Percentiles rank a stretch among this genome's conserved stretches.
Conservation (phyloP, 352 stramenopile species). For the Phytophthora cajani region DNA sequence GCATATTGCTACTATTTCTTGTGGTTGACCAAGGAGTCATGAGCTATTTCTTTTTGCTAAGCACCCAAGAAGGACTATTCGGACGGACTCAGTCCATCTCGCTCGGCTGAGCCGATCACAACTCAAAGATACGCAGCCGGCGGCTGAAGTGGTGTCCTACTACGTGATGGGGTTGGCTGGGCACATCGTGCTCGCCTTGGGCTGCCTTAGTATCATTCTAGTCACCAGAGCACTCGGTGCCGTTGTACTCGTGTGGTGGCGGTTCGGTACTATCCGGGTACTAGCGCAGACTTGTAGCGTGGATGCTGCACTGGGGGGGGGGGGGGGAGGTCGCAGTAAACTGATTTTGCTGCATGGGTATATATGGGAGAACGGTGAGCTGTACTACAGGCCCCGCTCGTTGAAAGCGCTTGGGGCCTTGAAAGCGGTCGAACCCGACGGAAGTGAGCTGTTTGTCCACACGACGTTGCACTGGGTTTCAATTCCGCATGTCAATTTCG, state of each 20-base stretch:
- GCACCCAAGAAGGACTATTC: conserved; percentile 29
- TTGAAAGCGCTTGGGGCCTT: conserved; percentile 32
- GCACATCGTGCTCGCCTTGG: conserved; percentile 27
- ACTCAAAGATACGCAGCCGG: conserved; percentile 13
- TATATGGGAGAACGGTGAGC: conserved; percentile 15
- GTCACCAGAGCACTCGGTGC: conserved; percentile 12
- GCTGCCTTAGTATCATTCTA: conserved; percentile 25
- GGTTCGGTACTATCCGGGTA: conserved; percentile 18
- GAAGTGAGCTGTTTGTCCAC: conserved; percentile 16
- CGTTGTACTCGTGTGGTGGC: conserved; percentile 8
- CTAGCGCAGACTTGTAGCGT: conserved; percentile 25
- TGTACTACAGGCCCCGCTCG: conserved; percentile 27
- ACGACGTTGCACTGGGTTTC: conserved; percentile 24
- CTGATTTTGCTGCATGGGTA: conserved; percentile 34
- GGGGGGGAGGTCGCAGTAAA: too few relatives aligned
- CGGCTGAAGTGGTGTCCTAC: conserved; percentile 17
- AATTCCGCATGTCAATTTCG: conserved; percentile 14
- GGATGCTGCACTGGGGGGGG: conserved; percentile 23
- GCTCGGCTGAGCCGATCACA: conserved; percentile 27
- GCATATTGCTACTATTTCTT: conserved; percentile 22
- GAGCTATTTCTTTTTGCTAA: conserved; percentile 36
- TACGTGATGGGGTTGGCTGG: conserved; percentile 30
- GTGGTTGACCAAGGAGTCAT: conserved; percentile 34
- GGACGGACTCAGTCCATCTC: conserved; percentile 36
- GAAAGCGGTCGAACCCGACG: conserved; percentile 22